Percentiles rank a stretch among this genome's conserved stretches.
Conservation (phyloP, 441 rosid species). For the Eutrema salsugineum region DNA sequence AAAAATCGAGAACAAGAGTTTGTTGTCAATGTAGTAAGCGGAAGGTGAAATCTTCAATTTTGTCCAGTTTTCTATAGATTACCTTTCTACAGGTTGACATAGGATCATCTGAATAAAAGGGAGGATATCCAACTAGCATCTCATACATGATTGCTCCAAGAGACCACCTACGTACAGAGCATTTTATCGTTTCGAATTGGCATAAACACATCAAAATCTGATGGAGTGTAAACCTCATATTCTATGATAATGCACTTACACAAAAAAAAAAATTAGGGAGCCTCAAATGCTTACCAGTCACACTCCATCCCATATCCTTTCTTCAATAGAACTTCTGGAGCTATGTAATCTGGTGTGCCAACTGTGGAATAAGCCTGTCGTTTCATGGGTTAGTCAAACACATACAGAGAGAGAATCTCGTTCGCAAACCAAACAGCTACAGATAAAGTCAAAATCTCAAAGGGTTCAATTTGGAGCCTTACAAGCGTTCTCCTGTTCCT, state of each 20-base stretch:
- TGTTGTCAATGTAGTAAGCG: slow-evolving; percentile 4
- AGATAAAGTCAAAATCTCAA: background rate
- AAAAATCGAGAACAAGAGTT: background rate
- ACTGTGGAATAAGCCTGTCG: slow-evolving; percentile 98
- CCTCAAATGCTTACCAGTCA: slow-evolving; percentile 62
- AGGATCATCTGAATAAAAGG: slow-evolving; percentile 96
- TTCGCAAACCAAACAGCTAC: background rate
- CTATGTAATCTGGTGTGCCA: slow-evolving; percentile 99
- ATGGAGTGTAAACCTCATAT: background rate
- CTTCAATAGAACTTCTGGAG: slow-evolving; percentile 94
- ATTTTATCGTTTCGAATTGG: background rate
- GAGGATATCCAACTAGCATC: slow-evolving; percentile 97
- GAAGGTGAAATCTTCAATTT: background rate
- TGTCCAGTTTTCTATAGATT: background rate
- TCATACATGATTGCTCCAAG: slow-evolving; percentile 97
- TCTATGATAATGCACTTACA: background rate
- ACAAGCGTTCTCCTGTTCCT: slow-evolving; percentile 90
- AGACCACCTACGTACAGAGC: slow-evolving; percentile 88
- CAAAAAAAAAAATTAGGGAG: background rate
- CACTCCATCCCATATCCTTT: slow-evolving; percentile 99
- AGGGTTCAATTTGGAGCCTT: slow-evolving; percentile 29
- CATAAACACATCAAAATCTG: background rate
- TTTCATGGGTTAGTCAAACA: background rate
- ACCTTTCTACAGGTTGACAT: slow-evolving; percentile 98
- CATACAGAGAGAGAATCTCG: background rate